These are phyloP conservation scores for Mitragyna speciosa DNA, from an alignment of 257 asterid species.

Conservation along the genomic window DNA sequence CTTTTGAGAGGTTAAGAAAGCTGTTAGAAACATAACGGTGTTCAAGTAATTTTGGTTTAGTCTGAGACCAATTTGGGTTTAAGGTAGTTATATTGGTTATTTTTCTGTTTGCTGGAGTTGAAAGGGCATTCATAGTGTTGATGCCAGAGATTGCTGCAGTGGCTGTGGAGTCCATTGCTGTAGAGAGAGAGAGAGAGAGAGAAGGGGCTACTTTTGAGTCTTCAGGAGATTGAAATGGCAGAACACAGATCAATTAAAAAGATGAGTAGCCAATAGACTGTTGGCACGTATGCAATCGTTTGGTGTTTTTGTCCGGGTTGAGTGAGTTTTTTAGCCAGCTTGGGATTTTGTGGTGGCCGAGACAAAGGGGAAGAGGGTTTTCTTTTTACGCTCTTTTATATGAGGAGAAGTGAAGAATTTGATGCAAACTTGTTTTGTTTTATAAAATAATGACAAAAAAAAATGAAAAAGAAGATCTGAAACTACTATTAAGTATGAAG, in stretches of 20 bases:
- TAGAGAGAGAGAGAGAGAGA: background rate
- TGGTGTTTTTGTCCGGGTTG: background rate
- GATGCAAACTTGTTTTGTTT: background rate
- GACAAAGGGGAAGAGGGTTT: no score
- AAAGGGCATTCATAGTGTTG: conserved; percentile 16
- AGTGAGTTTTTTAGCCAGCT: background rate
- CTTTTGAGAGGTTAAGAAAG: conserved; percentile 20
- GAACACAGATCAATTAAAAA: background rate
- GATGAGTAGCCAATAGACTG: background rate
- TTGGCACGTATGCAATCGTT: conserved; percentile 10
- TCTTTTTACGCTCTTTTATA: no score
- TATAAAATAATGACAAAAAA: background rate
- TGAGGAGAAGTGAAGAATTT: background rate
- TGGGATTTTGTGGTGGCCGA: conserved; percentile 6
- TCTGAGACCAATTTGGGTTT: conserved; percentile 33
- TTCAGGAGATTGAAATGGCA: background rate
- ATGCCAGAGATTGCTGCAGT: background rate
- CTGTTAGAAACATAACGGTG: background rate
- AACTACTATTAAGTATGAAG: background rate
- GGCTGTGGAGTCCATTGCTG: conserved; percentile 25
- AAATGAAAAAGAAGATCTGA: background rate
- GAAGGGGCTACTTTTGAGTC: background rate
- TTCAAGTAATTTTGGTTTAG: conserved; percentile 19
- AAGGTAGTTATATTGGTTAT: conserved; percentile 30
- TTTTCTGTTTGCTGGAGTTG: conserved; percentile 13